Percentiles rank a stretch among this genome's conserved stretches.
phyloP scores from a whole-genome alignment of 129 eudicot genomes.

The Lonicera japonica region DNA sequence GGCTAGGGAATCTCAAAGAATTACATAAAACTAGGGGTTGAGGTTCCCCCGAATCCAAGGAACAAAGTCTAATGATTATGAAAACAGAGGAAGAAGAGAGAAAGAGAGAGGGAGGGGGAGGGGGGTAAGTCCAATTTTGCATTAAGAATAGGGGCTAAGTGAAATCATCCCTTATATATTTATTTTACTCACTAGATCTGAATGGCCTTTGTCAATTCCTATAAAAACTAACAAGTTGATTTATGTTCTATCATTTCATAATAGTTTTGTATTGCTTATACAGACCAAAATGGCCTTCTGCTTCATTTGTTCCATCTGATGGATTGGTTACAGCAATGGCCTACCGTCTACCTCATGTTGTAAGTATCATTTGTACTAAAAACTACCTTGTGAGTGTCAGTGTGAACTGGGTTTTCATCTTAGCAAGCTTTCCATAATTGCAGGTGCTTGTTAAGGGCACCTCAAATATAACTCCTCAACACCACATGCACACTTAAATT shows the following conservation, averaged over 20 bases:
- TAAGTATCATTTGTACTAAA: conserved; percentile 25
- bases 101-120: too few relatives aligned
- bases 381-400: neutral
- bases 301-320: conserved; percentile 80
- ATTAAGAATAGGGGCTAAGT: too few relatives aligned
- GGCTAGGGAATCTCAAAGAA: too few relatives aligned
- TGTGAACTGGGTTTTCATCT: conserved; percentile 9
- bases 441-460: too few relatives aligned
- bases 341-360: conserved; percentile 96
- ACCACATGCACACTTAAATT: too few relatives aligned
- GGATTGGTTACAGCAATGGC: conserved; percentile 92
- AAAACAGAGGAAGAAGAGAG: too few relatives aligned
- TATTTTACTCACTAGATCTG: neutral
- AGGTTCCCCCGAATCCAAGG: too few relatives aligned
- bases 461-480: too few relatives aligned
- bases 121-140: too few relatives aligned
- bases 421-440: conserved; percentile 12
- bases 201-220: conserved; percentile 1
- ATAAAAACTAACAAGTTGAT: neutral
- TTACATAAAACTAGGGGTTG: too few relatives aligned
- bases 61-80: too few relatives aligned
- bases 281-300: conserved; percentile 99
- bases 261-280: conserved; percentile 13
- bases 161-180: neutral
- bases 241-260: conserved; percentile 2